Percentiles rank a stretch among this genome's conserved stretches.
Conservation (phyloP, 164 flowering plant species). For the Nymphaea colorata region DNA sequence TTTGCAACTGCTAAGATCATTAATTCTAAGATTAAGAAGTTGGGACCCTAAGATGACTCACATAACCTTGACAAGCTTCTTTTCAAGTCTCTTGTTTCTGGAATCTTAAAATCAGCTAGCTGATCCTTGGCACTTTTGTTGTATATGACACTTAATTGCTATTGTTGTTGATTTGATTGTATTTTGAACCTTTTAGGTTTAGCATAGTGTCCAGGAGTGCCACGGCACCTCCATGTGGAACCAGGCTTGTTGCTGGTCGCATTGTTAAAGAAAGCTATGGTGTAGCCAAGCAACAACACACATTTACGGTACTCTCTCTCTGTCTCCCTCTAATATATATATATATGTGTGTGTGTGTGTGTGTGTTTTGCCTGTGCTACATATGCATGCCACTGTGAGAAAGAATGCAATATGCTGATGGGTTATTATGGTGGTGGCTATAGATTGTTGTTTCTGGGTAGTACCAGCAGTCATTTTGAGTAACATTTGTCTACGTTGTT, state of each 20-base stretch:
- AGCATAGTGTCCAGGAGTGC: constrained; percentile 67
- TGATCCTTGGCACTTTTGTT: background rate
- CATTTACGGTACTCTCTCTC: constrained; percentile 58
- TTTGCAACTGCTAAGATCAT: background rate
- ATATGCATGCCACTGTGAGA: no score
- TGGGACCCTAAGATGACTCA: no score
- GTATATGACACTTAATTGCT: background rate
- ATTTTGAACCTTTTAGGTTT: constrained; percentile 30
- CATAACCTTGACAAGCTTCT: no score
- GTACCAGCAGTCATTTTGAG: no score
- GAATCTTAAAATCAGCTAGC: no score
- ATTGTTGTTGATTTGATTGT: background rate
- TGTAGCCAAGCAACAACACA: constrained; percentile 84
- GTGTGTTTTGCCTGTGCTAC: background rate
- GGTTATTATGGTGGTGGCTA: no score
- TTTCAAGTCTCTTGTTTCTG: no score
- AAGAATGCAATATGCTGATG: no score
- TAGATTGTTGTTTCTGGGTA: no score
- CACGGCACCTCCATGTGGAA: constrained; percentile 64
- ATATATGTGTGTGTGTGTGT: no score
- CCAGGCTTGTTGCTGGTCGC: constrained; percentile 65
- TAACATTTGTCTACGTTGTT: constrained; percentile 1
- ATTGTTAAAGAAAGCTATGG: constrained; percentile 94
- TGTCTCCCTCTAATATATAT: background rate
- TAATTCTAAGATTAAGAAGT: no score